Percentiles rank a stretch among this genome's conserved stretches.
These are phyloP conservation scores for Dimargaris xerosporica DNA, from an alignment of 192 early-diverging fungal genomes.

Conservation along the genomic window DNA sequence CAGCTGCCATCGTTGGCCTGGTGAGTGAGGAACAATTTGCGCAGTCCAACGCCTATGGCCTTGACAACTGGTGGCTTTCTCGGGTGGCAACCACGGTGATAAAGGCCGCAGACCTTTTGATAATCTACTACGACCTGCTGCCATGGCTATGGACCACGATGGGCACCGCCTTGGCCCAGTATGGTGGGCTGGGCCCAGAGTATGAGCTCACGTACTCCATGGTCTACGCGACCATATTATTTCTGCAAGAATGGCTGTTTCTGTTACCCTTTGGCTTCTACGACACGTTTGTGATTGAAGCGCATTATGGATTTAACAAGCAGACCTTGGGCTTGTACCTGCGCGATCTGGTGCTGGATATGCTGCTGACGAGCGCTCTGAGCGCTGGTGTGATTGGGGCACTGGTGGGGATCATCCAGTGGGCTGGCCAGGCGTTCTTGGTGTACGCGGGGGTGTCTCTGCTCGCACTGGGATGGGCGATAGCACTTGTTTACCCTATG, in stretches of 20 bases:
- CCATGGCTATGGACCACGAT: conserved; percentile 57
- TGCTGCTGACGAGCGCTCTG: conserved; percentile 49
- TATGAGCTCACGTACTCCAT: conserved; percentile 77
- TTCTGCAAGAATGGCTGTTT: conserved; percentile 39
- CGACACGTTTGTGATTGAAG: conserved; percentile 89
- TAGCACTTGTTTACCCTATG: conserved; percentile 76
- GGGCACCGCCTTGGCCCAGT: conserved; percentile 32
- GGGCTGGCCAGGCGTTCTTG: conserved; percentile 70
- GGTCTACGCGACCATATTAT: conserved; percentile 47
- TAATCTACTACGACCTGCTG: conserved; percentile 51
- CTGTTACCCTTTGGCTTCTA: conserved; percentile 71
- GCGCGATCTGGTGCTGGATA: conserved; percentile 58
- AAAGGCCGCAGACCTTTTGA: conserved; percentile 44
- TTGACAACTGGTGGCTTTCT: conserved; percentile 65
- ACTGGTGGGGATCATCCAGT: conserved; percentile 67
- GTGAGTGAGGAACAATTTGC: conserved; percentile 60
- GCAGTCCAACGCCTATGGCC: conserved; percentile 71
- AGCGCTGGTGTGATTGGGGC: conserved; percentile 65
- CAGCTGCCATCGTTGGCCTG: conserved; percentile 46
- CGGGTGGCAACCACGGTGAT: conserved; percentile 45
- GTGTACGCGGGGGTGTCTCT: conserved; percentile 84
- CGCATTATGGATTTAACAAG: conserved; percentile 92
- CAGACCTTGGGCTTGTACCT: conserved; percentile 65
- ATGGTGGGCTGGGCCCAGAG: conserved; percentile 39
- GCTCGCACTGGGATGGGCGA: conserved; percentile 51